Evolutionary conservation across 345 rosid species (phyloP).

Genomic region (Raphanus sativus): DNA sequence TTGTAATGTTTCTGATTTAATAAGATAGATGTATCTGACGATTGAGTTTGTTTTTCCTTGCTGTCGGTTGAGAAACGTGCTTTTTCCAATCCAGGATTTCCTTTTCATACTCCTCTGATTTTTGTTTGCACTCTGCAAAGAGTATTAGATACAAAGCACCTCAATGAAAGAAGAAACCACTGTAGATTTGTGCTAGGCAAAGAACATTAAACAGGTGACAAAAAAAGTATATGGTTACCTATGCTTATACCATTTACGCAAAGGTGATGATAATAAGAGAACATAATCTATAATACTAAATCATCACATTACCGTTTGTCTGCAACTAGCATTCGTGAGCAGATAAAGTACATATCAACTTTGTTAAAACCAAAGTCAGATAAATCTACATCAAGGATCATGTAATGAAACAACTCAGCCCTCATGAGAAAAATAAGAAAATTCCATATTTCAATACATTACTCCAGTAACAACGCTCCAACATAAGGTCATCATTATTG

Average conservation of each 20-base stretch:
- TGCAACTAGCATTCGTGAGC: too few species aligned
- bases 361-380: too few species aligned
- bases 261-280: neutral
- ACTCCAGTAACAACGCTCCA: neutral
- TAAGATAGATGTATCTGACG: slow-evolving; percentile 78
- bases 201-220: slow-evolving; percentile 4
- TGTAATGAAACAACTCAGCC: slow-evolving; percentile 1
- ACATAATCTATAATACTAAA: slow-evolving; percentile 10
- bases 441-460: neutral
- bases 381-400: neutral
- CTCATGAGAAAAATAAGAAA: slow-evolving; percentile 7
- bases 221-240: slow-evolving; percentile 3
- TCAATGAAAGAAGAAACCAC: slow-evolving; percentile 17
- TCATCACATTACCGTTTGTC: neutral
- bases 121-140: slow-evolving; percentile 73
- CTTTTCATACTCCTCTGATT: slow-evolving; percentile 86
- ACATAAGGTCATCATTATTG: slow-evolving; percentile 10
- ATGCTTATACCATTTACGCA: neutral
- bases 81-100: slow-evolving; percentile 89
- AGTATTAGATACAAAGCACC: slow-evolving; percentile 19
- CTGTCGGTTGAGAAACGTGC: slow-evolving; percentile 73
- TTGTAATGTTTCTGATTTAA: too few species aligned
- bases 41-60: slow-evolving; percentile 69
- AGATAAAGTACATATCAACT: too few species aligned
- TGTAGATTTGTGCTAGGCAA: slow-evolving; percentile 23